Evolutionary conservation across 1,284 basidiomycete species (phyloP), one percentile per base, ranked within the genome.

Genomic region (Fistulina hepatica): DNA sequence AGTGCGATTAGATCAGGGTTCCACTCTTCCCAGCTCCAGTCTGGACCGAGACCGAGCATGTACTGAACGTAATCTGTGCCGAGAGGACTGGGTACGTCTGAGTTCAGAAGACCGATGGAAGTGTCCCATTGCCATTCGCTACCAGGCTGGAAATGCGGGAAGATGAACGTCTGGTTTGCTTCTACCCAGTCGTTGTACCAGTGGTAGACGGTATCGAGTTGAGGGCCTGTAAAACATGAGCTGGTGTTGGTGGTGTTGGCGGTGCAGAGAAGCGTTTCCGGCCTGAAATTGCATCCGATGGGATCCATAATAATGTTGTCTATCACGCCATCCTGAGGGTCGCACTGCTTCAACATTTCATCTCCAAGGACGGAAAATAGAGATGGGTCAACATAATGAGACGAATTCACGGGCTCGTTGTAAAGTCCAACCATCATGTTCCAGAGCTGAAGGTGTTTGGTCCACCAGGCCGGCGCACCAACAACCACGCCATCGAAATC

Each of bases 251-350:
- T n/a, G 27, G 49, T 41, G 21, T 45, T 48, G 7, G 43, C 47
- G 8, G 47, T 37, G 44, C 58, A 61, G 13, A 53, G 44, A 3
- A 60, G 39, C 1, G 45, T 47, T 31, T 55, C 52, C 2, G 56
- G 53, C 10, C 51, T 49, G 46, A 59, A 61, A 44, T 49, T 44
- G 52, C 60, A 62, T 11, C 42, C 43, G 26, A 50, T 50, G 2
- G 60, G 59, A 28, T 59, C 53, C 33, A 50, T 55, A 37, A 60
- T 55, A 42, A 60, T 54, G 3, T 55, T 55, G 39, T 61, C 59
- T 3, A 34, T 35, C 23, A 59, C 52, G 15, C 58, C 58, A 39
- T 58, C 55, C 5, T 54, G 39, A 6, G 37, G 44, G 37, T 59
- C 57, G 42, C 56, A 59, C 19, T 50, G 49, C 5, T 34, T 24